These are phyloP conservation scores for Kurtzmaniella natalensis DNA, from an alignment of 1,139 yeast species.

Conservation along the genomic window DNA sequence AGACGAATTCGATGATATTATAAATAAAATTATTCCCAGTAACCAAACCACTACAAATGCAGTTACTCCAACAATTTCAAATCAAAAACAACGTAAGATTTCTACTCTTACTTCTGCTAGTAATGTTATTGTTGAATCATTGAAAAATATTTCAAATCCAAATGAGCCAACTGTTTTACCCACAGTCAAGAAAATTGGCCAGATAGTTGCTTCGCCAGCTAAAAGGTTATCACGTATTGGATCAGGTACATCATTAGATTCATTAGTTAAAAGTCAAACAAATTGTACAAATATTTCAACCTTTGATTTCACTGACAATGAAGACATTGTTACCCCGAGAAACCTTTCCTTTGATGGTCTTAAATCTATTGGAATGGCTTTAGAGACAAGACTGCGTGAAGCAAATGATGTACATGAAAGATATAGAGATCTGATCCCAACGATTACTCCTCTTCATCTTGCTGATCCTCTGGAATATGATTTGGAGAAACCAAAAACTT, in stretches of 20 bases:
- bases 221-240: neutral
- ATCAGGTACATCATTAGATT: no score
- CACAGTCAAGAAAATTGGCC: constrained; percentile 1
- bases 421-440: constrained; percentile 11
- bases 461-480: constrained; percentile 25
- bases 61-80: no score
- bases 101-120: constrained; percentile 14
- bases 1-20: constrained; percentile 20
- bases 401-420: constrained; percentile 22
- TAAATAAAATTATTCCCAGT: constrained; percentile 22
- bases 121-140: constrained; percentile 10
- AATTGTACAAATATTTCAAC: no score
- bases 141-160: neutral
- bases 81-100: no score
- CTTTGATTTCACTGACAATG: no score
- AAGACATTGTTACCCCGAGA: no score
- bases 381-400: constrained; percentile 26
- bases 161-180: neutral
- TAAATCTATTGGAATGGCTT: constrained; percentile 29
- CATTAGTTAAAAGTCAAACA: no score
- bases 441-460: constrained; percentile 23
- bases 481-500: constrained; percentile 9
- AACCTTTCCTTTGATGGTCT: constrained; percentile 27
- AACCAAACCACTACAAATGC: no score
- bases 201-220: neutral